These are phyloP conservation scores for Circinella minor DNA, from an alignment of 371 early-diverging fungal species.

Conservation along the genomic window DNA sequence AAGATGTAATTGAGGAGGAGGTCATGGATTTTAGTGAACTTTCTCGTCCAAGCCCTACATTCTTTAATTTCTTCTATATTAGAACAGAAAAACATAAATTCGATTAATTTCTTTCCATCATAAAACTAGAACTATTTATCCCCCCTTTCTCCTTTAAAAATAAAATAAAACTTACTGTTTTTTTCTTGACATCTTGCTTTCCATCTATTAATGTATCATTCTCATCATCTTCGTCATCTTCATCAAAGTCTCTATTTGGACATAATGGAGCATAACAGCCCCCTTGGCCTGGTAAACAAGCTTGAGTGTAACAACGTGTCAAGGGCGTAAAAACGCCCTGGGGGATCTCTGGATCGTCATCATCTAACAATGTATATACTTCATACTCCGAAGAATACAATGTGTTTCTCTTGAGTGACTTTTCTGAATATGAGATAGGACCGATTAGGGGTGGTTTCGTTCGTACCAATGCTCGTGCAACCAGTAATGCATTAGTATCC, in stretches of 20 bases:
- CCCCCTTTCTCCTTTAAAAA: too few relatives aligned
- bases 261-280: conserved; percentile 44
- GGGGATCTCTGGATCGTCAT: conserved; percentile 25
- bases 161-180: background rate
- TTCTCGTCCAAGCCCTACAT: conserved; percentile 14
- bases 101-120: too few relatives aligned
- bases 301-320: conserved; percentile 37
- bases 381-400: conserved; percentile 42
- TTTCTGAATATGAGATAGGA: conserved; percentile 38
- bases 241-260: conserved; percentile 27
- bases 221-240: background rate
- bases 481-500: conserved; percentile 15
- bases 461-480: conserved; percentile 37
- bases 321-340: conserved; percentile 37
- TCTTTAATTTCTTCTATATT: background rate
- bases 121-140: too few relatives aligned
- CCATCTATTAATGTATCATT: background rate
- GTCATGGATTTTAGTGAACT: conserved; percentile 27
- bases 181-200: background rate
- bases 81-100: too few relatives aligned
- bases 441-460: conserved; percentile 33
- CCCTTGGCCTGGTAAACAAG: conserved; percentile 29
- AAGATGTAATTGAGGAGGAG: conserved; percentile 13
- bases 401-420: conserved; percentile 38
- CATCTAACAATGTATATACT: conserved; percentile 33